Conservation (phyloP, 208 protist genomes). For the Naegleria lovaniensis region DNA sequence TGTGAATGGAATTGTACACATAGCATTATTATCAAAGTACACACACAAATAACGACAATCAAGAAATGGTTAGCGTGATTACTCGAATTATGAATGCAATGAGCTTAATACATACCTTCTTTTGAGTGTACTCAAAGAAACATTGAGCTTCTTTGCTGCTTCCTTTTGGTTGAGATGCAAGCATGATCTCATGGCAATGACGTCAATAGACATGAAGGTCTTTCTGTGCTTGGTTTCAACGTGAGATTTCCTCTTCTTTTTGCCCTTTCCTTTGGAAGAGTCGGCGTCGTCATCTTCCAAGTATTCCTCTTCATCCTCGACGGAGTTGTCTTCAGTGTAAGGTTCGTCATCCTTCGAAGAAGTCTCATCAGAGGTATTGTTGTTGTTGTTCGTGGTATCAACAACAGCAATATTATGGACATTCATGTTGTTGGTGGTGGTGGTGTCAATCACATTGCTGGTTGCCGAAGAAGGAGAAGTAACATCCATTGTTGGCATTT, state of each 20-base stretch:
- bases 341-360: too few species aligned
- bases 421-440: too few species aligned
- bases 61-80: too few species aligned
- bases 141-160: not conserved
- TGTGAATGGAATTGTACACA: too few species aligned
- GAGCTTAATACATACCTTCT: not conserved
- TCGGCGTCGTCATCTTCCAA: not conserved
- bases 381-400: too few species aligned
- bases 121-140: not conserved
- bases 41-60: not conserved
- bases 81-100: too few species aligned
- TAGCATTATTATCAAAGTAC: too few species aligned
- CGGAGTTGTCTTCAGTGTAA: not conserved
- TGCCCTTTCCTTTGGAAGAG: not conserved
- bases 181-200: not conserved
- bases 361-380: too few species aligned
- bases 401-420: too few species aligned
- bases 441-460: too few species aligned
- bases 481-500: too few species aligned
- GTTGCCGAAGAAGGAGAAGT: too few species aligned
- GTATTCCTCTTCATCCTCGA: not conserved
- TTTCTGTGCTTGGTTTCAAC: not conserved
- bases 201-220: not conserved
- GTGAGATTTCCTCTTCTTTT: slow-evolving; percentile 5
- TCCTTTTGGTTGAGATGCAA: not conserved